Conservation (phyloP, 352 stramenopile species). For the Phytopythium ostracodes region DNA sequence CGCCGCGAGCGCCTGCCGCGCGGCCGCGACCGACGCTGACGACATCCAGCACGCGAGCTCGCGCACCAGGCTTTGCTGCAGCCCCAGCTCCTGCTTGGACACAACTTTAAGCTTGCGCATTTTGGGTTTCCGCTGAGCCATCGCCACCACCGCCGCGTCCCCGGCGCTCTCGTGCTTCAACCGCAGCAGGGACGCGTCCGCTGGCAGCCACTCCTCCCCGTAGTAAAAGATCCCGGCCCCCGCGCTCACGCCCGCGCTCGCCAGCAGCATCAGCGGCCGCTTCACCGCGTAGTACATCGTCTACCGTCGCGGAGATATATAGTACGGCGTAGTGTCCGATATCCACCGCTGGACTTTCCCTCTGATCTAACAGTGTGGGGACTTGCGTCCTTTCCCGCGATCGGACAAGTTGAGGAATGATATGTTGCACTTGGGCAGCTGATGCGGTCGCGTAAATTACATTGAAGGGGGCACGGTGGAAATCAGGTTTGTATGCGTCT, state of each 20-base stretch:
- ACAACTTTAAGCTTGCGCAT: conserved; percentile 26
- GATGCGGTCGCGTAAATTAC: conserved; percentile 1
- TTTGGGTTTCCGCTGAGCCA: conserved; percentile 14
- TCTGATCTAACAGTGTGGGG: neutral
- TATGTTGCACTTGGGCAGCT: neutral
- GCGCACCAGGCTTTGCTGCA: conserved; percentile 66
- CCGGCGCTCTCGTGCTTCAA: conserved; percentile 4
- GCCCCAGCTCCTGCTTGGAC: conserved; percentile 51
- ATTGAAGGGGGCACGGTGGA: neutral
- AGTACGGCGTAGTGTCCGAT: neutral
- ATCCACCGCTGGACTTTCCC: neutral
- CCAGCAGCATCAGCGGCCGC: conserved; percentile 49
- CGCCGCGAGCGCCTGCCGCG: conserved; percentile 48
- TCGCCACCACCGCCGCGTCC: neutral
- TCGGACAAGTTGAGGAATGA: conserved; percentile 3
- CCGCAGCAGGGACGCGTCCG: neutral
- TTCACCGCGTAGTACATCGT: conserved; percentile 51
- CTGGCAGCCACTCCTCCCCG: conserved; percentile 30
- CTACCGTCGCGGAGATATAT: neutral
- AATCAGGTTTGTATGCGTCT: neutral
- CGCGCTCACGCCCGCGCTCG: conserved; percentile 43
- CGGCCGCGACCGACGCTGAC: conserved; percentile 51
- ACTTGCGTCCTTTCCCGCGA: neutral
- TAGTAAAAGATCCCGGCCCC: conserved; percentile 49
- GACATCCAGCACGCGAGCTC: conserved; percentile 68